Percentiles rank a stretch among this genome's conserved stretches.
Evolutionary conservation across 2,329 filamentous ascomycete species (phyloP).

Genomic region (Colletotrichum tropicicola): DNA sequence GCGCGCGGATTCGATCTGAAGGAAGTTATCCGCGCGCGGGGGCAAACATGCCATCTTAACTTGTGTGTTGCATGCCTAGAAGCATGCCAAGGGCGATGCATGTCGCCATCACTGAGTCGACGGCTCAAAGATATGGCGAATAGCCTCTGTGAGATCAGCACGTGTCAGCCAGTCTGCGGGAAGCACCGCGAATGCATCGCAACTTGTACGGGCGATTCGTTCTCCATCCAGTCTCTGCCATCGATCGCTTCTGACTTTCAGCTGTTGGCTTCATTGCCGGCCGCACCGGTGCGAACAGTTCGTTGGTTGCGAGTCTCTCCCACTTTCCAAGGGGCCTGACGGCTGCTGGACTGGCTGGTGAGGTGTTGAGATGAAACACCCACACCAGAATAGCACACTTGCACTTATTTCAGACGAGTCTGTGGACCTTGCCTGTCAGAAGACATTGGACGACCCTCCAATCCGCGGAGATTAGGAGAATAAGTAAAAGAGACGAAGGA

Average conservation of each 20-base stretch:
- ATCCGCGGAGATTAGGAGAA: background rate
- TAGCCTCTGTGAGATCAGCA: background rate
- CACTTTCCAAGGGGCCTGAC: background rate
- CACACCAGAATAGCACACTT: conserved; percentile 4
- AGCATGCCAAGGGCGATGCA: conserved; percentile 5
- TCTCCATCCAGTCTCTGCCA: background rate
- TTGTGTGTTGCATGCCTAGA: conserved; percentile 4
- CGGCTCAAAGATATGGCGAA: background rate
- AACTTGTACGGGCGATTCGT: background rate
- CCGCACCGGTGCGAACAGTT: background rate
- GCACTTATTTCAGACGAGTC: conserved; percentile 21
- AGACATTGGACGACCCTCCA: conserved; percentile 21
- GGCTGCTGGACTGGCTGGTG: background rate
- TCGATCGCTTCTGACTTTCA: background rate
- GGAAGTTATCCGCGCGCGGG: background rate
- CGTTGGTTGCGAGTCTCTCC: background rate
- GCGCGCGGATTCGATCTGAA: background rate
- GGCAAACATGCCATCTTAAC: background rate
- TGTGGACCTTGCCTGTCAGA: conserved; percentile 7
- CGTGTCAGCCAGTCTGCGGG: background rate
- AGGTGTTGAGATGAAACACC: conserved; percentile 17
- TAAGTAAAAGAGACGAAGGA: background rate
- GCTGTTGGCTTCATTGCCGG: background rate
- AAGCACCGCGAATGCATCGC: background rate
- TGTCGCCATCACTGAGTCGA: background rate